Evolutionary conservation across 1,284 basidiomycete genomes (phyloP).

Genomic region (Xanthoconium separans): DNA sequence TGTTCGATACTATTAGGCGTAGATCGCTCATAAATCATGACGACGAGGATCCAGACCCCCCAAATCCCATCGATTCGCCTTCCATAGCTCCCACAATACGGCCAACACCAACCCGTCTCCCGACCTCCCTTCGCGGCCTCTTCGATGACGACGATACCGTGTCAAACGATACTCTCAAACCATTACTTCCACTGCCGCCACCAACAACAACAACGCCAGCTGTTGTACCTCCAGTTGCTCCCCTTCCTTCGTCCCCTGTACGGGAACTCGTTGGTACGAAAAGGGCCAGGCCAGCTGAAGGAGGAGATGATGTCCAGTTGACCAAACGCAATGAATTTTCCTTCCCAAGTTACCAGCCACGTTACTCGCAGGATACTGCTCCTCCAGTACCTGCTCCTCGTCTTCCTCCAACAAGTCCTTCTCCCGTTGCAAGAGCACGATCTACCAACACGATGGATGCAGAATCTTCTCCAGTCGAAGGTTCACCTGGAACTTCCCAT

Average conservation of each 20-base stretch:
- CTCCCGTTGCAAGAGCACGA: slow-evolving; percentile 45
- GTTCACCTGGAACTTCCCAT: slow-evolving; percentile 9
- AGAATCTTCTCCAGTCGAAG: slow-evolving; percentile 24
- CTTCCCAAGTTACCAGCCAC: slow-evolving; percentile 42
- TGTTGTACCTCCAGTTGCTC: slow-evolving; percentile 27
- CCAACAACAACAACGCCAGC: slow-evolving; percentile 31
- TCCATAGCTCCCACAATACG: slow-evolving; percentile 48
- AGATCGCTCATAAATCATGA: slow-evolving; percentile 31
- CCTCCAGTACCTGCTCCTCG: slow-evolving; percentile 36
- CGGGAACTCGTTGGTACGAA: slow-evolving; percentile 22
- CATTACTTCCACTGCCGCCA: slow-evolving; percentile 29
- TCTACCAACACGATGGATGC: slow-evolving; percentile 51
- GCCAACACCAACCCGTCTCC: slow-evolving; percentile 48
- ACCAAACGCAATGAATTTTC: slow-evolving; percentile 54
- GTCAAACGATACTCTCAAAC: slow-evolving; percentile 44
- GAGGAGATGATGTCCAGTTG: slow-evolving; percentile 40
- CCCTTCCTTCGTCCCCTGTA: slow-evolving; percentile 29
- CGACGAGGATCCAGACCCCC: slow-evolving; percentile 17
- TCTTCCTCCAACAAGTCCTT: slow-evolving; percentile 30
- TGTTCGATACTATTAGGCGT: slow-evolving; percentile 72
- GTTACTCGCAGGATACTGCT: slow-evolving; percentile 49
- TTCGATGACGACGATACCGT: slow-evolving; percentile 58
- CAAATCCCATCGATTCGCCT: slow-evolving; percentile 28
- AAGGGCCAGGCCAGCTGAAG: slow-evolving; percentile 19
- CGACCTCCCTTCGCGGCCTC: slow-evolving; percentile 65